Conservation (phyloP, 2,329 filamentous ascomycete genomes). For the Coleophoma crateriformis region DNA sequence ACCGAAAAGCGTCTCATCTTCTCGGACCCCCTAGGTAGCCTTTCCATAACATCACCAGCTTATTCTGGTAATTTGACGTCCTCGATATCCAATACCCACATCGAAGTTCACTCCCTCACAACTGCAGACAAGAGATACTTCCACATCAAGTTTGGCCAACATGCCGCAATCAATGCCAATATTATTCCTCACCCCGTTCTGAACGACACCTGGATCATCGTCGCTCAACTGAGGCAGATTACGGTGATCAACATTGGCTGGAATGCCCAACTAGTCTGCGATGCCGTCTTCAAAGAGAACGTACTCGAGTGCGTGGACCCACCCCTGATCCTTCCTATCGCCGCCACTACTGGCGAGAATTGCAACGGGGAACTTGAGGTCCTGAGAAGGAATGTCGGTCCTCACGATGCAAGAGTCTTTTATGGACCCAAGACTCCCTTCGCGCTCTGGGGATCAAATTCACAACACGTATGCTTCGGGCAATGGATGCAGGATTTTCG, state of each 20-base stretch:
- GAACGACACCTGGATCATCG: constrained; percentile 42
- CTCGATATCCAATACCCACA: too few species aligned
- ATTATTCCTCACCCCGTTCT: constrained; percentile 48
- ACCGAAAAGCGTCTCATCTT: too few species aligned
- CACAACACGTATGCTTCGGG: constrained; percentile 47
- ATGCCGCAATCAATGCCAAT: constrained; percentile 46
- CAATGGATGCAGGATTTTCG: constrained; percentile 51
- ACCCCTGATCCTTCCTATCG: constrained; percentile 38
- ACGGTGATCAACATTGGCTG: constrained; percentile 21
- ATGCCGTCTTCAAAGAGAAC: constrained; percentile 38
- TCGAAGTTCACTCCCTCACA: constrained; percentile 30
- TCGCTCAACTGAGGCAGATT: constrained; percentile 36
- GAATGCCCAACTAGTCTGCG: constrained; percentile 42
- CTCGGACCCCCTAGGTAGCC: too few species aligned
- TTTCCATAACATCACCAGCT: too few species aligned
- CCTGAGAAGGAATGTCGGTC: constrained; percentile 41
- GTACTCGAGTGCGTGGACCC: constrained; percentile 35
- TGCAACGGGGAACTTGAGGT: constrained; percentile 38
- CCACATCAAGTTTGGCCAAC: constrained; percentile 37
- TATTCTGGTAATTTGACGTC: too few species aligned
- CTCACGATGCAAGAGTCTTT: constrained; percentile 54
- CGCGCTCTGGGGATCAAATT: constrained; percentile 50
- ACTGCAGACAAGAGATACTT: constrained; percentile 42
- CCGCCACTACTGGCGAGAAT: constrained; percentile 35
- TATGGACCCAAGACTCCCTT: constrained; percentile 45